These are phyloP conservation scores for Quercus tomentella DNA, from an alignment of 331 rosid species.

Conservation along the genomic window DNA sequence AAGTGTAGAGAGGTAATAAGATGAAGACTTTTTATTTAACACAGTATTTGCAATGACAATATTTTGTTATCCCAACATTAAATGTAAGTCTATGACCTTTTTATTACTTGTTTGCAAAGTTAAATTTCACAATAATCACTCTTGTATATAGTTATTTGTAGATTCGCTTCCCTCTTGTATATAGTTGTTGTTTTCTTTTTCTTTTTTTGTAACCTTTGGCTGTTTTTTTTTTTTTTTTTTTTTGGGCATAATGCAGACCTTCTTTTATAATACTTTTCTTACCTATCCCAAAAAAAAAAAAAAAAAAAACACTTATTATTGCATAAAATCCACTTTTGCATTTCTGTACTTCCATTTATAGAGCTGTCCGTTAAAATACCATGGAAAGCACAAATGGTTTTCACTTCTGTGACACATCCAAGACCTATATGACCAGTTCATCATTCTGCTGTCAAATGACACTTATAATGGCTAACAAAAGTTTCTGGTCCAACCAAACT, in stretches of 20 bases:
- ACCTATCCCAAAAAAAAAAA: no score
- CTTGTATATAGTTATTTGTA: no score
- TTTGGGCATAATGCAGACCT: no score
- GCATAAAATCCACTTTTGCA: not conserved
- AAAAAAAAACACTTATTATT: no score
- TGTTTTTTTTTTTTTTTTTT: no score
- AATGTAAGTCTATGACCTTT: not conserved
- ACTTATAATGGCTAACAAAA: slow-evolving; percentile 3
- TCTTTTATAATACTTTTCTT: no score
- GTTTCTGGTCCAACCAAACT: not conserved
- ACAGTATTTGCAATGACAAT: not conserved
- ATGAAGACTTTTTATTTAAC: not conserved
- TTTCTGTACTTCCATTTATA: slow-evolving; percentile 2
- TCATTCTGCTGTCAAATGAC: not conserved
- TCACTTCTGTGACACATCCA: not conserved
- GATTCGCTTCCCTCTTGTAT: no score
- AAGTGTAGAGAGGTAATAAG: not conserved
- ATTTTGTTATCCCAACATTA: not conserved
- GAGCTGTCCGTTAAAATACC: not conserved
- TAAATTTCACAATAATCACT: no score
- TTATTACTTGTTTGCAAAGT: not conserved
- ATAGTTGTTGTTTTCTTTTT: no score
- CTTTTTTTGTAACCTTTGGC: no score
- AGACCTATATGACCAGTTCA: no score
- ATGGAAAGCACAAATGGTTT: not conserved